Evolutionary conservation across 2,329 filamentous ascomycete species (phyloP), one percentile per base, ranked within the genome.

Genomic region (Colletotrichum costaricense): DNA sequence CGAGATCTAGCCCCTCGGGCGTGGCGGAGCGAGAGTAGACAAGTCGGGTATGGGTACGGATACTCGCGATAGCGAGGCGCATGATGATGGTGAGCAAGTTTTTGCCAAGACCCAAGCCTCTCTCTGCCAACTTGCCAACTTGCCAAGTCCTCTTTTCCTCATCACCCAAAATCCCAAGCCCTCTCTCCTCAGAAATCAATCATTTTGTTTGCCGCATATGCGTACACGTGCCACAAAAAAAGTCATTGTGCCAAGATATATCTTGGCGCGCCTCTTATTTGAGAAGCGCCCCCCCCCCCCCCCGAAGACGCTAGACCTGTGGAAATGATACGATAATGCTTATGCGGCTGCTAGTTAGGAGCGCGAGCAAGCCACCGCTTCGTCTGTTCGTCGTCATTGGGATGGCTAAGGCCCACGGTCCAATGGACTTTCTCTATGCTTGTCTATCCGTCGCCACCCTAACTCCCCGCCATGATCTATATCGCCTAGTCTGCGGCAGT

Each of bases 51-150:
- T 14, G 46, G 22, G 11, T 22, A 26, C 9, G 54, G 42, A n/a
- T 49, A 49, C 59, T 46, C 46, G 52, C 33, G 28, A 24, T 22
- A n/a, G 24, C 26, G 28, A 35, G 60, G 26, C 26, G 42, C 42
- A 54, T 35, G 60, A 54, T 14, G 38, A 54, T n/a, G 26, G 22
- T 12, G 38, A 30, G 59, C 38, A 49, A 12, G 38, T 42, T 4
- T 56, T 4, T 56, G 63, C 63, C 63, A 65, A 65, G 62, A 42
- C 9, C 49, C 62, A 56, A 56, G 52, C 30, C 49, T 65, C 16
- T 22, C 26, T 42, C 54, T 49, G 42, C 42, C 42, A 49, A 49
- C 42, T 35, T 33, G 30, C 30, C 30, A 33, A 33, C 30, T 49
- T 49, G 42, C 54, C 26, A 56, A 28, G n/a, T 28, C 54, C 54